Conservation (phyloP, 1,284 basidiomycete genomes). For the Mycosarcoma mackinlayi region DNA sequence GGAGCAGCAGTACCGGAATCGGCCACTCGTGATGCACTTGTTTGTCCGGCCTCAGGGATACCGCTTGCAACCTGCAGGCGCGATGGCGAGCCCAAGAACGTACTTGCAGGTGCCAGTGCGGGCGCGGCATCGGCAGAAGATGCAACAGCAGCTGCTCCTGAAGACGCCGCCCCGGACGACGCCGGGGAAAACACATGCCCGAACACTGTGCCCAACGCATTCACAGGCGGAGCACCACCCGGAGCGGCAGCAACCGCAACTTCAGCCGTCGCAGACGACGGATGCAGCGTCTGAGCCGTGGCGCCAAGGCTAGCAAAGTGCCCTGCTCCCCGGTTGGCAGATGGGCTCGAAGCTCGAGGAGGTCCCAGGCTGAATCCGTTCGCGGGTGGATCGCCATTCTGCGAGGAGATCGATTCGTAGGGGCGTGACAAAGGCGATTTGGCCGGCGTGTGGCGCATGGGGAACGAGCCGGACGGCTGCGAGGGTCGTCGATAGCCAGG, state of each 20-base stretch:
- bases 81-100: conserved; percentile 3
- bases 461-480: conserved; percentile 48
- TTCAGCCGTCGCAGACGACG: conserved; percentile 17
- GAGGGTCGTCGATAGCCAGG: conserved; percentile 37
- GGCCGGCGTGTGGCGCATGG: conserved; percentile 49
- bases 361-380: conserved; percentile 44
- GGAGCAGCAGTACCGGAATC: background rate
- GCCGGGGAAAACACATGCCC: conserved; percentile 20
- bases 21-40: background rate
- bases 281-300: conserved; percentile 29
- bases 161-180: conserved; percentile 5
- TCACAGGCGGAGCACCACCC: conserved; percentile 1
- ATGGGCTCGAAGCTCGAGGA: conserved; percentile 38
- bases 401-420: conserved; percentile 18
- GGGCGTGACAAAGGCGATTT: conserved; percentile 47
- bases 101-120: background rate
- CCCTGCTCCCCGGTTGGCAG: conserved; percentile 14
- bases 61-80: conserved; percentile 12
- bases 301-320: conserved; percentile 24
- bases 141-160: background rate
- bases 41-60: background rate
- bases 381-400: conserved; percentile 22
- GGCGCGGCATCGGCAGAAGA: conserved; percentile 1
- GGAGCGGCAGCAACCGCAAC: conserved; percentile 3
- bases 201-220: conserved; percentile 15